Evolutionary conservation across 495 filamentous ascomycete species (phyloP), one percentile per base, ranked within the genome.

Genomic region (Xylaria intraflava): DNA sequence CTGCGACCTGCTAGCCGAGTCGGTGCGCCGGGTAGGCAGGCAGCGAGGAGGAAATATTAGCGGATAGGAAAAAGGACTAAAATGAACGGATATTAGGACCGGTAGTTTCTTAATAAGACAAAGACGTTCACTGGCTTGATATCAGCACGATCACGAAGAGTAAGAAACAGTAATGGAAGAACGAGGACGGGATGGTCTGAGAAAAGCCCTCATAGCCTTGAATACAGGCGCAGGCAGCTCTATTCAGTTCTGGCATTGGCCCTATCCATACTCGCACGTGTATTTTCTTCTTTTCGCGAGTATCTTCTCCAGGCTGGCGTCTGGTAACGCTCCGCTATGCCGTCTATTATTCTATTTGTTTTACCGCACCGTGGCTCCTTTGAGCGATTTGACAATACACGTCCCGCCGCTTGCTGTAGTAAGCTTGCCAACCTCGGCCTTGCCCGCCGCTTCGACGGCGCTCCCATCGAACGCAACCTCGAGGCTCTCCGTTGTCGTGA

Each of bases 401-500:
- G 83, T 62, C 33, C 85, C 85, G 36, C 87, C 89, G 45, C 78
- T 83, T 58, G 78, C 78, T 10, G 84, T 87, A 36, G 86, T 73
- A 31, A 94, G 70, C 73, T 83, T 87, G 23, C 84, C 87, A 20
- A 86, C 48, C 20, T 79, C 78, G 39, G 78, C 79, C 74, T 85
- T 86, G 45, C 75, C 73, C 38, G 70, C 71, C 51, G 76, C 75
- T 59, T 78, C 72, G 31, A 78, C 72, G 0, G 64, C 65, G 19
- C 62, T 65, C 1, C 71, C 72, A 39, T 78, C 71, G 51, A 76
- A 78, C 11, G 78, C 88, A 27, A 95, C 94, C 72, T 89, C 89
- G 46, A 87, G 72, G 31, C 69, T 70, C 3, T 82, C 80, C 14
- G 86, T 95, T 12, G 92, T 98, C 19, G 84, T 89, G 71, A 97